Conservation (phyloP, 495 filamentous ascomycete genomes). For the Penicillium diatomitis region DNA sequence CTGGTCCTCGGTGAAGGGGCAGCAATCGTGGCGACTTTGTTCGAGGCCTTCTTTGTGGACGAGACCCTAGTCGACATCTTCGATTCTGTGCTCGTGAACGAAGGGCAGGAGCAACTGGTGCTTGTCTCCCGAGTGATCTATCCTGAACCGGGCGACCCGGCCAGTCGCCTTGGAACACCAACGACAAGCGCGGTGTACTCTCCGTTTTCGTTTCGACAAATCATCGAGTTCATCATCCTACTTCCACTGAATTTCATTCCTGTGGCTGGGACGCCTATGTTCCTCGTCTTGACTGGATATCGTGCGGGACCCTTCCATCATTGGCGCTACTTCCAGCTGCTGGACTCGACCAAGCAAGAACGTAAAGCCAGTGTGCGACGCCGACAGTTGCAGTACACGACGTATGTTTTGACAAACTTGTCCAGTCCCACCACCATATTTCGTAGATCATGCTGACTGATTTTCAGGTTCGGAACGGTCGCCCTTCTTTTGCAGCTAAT, state of each 20-base stretch:
- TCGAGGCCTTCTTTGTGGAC: slow-evolving; percentile 62
- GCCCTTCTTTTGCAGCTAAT: slow-evolving; percentile 53
- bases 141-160: slow-evolving; percentile 42
- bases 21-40: slow-evolving; percentile 50
- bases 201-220: slow-evolving; percentile 66
- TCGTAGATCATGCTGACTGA: neutral
- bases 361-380: slow-evolving; percentile 43
- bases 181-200: slow-evolving; percentile 49
- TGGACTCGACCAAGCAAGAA: slow-evolving; percentile 48
- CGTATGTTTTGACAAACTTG: slow-evolving; percentile 26
- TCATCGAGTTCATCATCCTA: slow-evolving; percentile 63
- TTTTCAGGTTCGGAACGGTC: slow-evolving; percentile 48
- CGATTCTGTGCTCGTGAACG: slow-evolving; percentile 51
- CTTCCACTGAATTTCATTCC: slow-evolving; percentile 60
- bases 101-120: slow-evolving; percentile 50
- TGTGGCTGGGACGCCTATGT: slow-evolving; percentile 52
- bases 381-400: slow-evolving; percentile 52
- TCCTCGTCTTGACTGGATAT: slow-evolving; percentile 53
- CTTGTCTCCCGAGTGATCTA: slow-evolving; percentile 44
- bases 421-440: too few species aligned
- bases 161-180: slow-evolving; percentile 49
- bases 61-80: slow-evolving; percentile 62
- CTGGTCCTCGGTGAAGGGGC: slow-evolving; percentile 59
- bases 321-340: slow-evolving; percentile 56
- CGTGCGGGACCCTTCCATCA: slow-evolving; percentile 58